A percentile compares a stretch with the other conserved stretches of the same genome.
Conservation (phyloP, 2,329 filamentous ascomycete species). For the Proliferodiscus dingleyae region DNA sequence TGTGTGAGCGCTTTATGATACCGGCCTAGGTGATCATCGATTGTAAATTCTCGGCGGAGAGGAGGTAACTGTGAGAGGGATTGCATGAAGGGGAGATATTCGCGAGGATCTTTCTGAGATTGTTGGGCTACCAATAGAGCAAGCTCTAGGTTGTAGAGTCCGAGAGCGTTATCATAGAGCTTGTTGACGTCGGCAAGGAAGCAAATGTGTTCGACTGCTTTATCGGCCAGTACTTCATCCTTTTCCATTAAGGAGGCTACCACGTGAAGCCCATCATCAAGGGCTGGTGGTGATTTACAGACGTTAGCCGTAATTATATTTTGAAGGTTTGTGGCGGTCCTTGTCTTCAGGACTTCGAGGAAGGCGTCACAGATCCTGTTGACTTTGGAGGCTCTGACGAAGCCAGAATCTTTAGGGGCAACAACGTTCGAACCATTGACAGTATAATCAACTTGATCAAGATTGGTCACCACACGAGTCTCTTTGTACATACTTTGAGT, state of each 20-base stretch:
- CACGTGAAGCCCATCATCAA: conserved; percentile 76
- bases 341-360: conserved; percentile 58
- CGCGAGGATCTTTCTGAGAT: conserved; percentile 88
- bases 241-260: conserved; percentile 69
- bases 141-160: conserved; percentile 86
- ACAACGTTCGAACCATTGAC: conserved; percentile 15
- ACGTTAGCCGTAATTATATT: conserved; percentile 94
- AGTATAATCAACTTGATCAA: conserved; percentile 28
- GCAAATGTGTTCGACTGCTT: conserved; percentile 92
- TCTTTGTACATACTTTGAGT: conserved; percentile 90
- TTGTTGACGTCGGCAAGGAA: conserved; percentile 92
- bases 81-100: conserved; percentile 94
- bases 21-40: conserved; percentile 82
- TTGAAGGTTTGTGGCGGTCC: conserved; percentile 65
- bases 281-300: conserved; percentile 85
- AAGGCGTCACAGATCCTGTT: conserved; percentile 87
- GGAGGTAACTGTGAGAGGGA: conserved; percentile 70
- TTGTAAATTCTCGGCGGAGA: conserved; percentile 70
- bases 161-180: conserved; percentile 84
- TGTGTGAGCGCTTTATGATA: conserved; percentile 72
- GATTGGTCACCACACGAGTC: conserved; percentile 51
- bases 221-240: conserved; percentile 69
- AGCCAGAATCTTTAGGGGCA: conserved; percentile 14
- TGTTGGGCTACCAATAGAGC: conserved; percentile 90
- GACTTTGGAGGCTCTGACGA: conserved; percentile 54